Base-by-base conservation (phyloP, 305 asterid species). In the Petunia hybrid region DNA sequence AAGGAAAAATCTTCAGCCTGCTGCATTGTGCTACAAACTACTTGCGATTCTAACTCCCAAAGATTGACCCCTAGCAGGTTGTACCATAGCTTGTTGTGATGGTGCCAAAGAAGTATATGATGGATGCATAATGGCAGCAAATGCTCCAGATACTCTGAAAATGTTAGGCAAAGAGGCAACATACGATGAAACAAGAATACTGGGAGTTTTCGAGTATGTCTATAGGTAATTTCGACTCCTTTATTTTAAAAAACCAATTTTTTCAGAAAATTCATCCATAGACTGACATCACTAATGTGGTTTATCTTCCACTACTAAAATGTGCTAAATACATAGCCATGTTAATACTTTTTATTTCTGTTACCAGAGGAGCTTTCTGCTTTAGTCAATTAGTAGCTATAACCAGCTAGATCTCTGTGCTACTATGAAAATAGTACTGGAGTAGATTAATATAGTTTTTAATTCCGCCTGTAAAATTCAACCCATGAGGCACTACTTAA, bases 121-220 rank as follows among this genome's bases (percentile, higher is more conserved):
- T 38, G 85, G 84, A 10, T 94, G 98, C 90, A 88, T 95, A 80
- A 84, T 95, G 7, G 94, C 91, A 80, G 88, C 95, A 51, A 97
- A 94, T 81, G 98, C 98, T 68, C 97, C 98, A 4, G 92, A 95
- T 85, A 92, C 97, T 77, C 85, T 91, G 68, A 86, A 83, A 68
- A 87, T 95, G 92, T 83, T 94, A 64, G 97, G 99, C 45, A 75
- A 91, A 41, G 82, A 92, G 82, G 97, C 94, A 16, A 92, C 97
- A 31, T 86, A 77, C n/a, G 93, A 92, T 57, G 99, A 95, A 88
- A 40, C 31, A 67, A 88, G 94, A 87, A 89, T 91, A 76, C 95
- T 94, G 7, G 98, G 97, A 13, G 97, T 97, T 80, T 94, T 95
- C 81, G 97, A 90, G 80, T 95, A 95, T 48, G 96, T 93, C 68